Conservation (phyloP, 768 basidiomycete genomes). For the Rubroboletus pulcherrimus region DNA sequence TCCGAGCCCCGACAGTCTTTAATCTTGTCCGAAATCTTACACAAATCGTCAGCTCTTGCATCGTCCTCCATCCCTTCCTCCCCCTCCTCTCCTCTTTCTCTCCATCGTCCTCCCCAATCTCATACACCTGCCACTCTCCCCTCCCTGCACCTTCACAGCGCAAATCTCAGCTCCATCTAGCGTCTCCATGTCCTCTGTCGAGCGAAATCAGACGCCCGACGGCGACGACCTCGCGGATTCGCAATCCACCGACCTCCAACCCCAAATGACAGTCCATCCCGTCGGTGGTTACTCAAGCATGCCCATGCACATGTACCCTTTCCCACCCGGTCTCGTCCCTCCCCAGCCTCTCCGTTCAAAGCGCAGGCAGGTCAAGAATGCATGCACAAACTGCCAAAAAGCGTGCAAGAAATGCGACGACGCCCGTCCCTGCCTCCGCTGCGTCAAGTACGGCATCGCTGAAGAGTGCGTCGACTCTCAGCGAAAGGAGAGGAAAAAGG, state of each 20-base stretch:
- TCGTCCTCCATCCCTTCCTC: constrained; percentile 16
- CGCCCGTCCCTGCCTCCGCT: constrained; percentile 87
- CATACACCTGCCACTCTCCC: constrained; percentile 28
- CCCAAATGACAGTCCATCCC: constrained; percentile 51
- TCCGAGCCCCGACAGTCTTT: constrained; percentile 31
- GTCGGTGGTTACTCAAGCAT: constrained; percentile 46
- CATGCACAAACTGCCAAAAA: constrained; percentile 87
- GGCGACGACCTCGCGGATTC: constrained; percentile 36
- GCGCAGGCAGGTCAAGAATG: constrained; percentile 87
- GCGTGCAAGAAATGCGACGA: constrained; percentile 93
- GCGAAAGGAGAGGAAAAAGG: constrained; percentile 89
- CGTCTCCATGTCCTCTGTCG: constrained; percentile 34
- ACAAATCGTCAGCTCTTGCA: constrained; percentile 27
- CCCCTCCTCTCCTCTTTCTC: constrained; percentile 1
- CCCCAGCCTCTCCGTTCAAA: constrained; percentile 60
- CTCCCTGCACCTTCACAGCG: constrained; percentile 30
- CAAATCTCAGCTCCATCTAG: constrained; percentile 22
- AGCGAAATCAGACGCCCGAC: constrained; percentile 39
- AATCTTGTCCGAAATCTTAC: constrained; percentile 33
- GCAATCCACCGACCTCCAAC: constrained; percentile 37
- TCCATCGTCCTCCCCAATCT: constrained; percentile 5
- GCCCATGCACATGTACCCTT: constrained; percentile 71
- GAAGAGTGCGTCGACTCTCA: constrained; percentile 89
- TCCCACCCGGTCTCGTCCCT: constrained; percentile 46
- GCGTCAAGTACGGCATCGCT: constrained; percentile 84